Evolutionary conservation across 2,329 filamentous ascomycete genomes (phyloP).

Genomic region (Delphinella strobiligena): DNA sequence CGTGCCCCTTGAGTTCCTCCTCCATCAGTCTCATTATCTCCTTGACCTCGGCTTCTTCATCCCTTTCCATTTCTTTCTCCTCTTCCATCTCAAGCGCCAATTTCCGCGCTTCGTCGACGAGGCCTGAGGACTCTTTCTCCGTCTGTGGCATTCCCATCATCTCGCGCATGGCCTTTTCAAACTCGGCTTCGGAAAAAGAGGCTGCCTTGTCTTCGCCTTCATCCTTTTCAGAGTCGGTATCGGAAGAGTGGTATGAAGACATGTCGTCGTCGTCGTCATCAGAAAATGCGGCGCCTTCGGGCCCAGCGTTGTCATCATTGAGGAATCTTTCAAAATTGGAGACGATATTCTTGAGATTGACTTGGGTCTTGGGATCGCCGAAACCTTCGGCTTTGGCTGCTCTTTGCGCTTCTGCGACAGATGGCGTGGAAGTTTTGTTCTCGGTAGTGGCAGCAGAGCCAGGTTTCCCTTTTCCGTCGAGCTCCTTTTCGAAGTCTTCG

Average conservation of each 20-base stretch:
- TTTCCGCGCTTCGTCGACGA: conserved; percentile 22
- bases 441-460: conserved; percentile 7
- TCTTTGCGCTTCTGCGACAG: conserved; percentile 11
- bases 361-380: conserved; percentile 55
- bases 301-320: conserved; percentile 69
- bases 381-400: conserved; percentile 26
- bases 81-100: conserved; percentile 29
- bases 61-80: conserved; percentile 26
- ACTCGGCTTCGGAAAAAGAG: conserved; percentile 74
- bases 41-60: conserved; percentile 50
- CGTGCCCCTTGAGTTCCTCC: conserved; percentile 56
- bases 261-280: conserved; percentile 59
- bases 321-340: conserved; percentile 79
- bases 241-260: conserved; percentile 26
- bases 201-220: conserved; percentile 59
- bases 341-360: conserved; percentile 80
- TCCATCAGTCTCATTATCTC: conserved; percentile 60
- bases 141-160: conserved; percentile 63
- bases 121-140: conserved; percentile 19
- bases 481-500: conserved; percentile 72
- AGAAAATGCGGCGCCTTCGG: conserved; percentile 61
- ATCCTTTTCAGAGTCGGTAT: conserved; percentile 15
- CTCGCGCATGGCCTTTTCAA: conserved; percentile 77
- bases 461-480: conserved; percentile 42
- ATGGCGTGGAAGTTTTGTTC: conserved; percentile 6